Evolutionary conservation across 2,329 filamentous ascomycete genomes (phyloP).

Genomic region (Magnaporthiopsis rhizophila): DNA sequence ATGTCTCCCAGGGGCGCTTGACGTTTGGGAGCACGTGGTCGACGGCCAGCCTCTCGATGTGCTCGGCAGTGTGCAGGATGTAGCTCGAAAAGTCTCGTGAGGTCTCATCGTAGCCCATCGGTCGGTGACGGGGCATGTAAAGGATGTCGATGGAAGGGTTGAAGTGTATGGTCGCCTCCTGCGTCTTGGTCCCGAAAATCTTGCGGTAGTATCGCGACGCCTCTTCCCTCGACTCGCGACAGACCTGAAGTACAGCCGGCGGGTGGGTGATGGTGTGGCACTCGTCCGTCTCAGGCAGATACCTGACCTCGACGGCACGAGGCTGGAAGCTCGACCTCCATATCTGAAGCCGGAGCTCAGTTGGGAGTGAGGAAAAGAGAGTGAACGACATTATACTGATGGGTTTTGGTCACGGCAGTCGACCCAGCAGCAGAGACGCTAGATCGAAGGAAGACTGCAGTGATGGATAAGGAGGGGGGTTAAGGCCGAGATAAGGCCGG

Average conservation of each 20-base stretch:
- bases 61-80: slow-evolving; percentile 24
- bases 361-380: slow-evolving; percentile 26
- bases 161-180: slow-evolving; percentile 28
- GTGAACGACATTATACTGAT: slow-evolving; percentile 13
- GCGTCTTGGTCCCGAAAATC: slow-evolving; percentile 25
- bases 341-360: slow-evolving; percentile 32
- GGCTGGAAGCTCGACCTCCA: slow-evolving; percentile 28
- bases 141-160: slow-evolving; percentile 27
- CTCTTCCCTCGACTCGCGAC: slow-evolving; percentile 33
- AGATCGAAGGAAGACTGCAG: neutral
- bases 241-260: slow-evolving; percentile 32
- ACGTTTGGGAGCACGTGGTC: slow-evolving; percentile 36
- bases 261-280: slow-evolving; percentile 29
- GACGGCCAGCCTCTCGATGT: slow-evolving; percentile 32
- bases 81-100: slow-evolving; percentile 32
- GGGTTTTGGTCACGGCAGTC: neutral
- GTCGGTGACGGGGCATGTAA: slow-evolving; percentile 30
- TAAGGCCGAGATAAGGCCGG: neutral
- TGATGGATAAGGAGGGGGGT: neutral
- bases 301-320: slow-evolving; percentile 32
- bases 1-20: slow-evolving; percentile 41
- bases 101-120: slow-evolving; percentile 32
- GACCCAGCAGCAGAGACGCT: neutral
- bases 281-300: slow-evolving; percentile 25
- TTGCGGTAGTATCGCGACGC: slow-evolving; percentile 29